Percentiles rank a stretch among this genome's conserved stretches.
Conservation (phyloP, 768 basidiomycete genomes). For the Mycena latifolia region DNA sequence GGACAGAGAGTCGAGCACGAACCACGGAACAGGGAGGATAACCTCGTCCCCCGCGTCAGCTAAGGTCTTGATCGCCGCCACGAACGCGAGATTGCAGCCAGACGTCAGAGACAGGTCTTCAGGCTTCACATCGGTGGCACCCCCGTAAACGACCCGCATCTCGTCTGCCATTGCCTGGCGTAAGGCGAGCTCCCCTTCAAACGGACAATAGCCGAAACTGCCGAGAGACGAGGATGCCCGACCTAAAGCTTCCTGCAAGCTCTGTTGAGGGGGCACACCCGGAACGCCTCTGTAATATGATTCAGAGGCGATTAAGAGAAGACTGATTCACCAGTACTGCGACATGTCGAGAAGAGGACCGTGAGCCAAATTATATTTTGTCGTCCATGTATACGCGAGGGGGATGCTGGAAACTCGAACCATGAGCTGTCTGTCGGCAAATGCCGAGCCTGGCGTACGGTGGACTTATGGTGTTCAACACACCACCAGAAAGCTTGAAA, state of each 20-base stretch:
- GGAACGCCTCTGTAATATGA: slow-evolving; percentile 77
- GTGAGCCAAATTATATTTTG: slow-evolving; percentile 54
- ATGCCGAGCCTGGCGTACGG: slow-evolving; percentile 63
- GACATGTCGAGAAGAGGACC: slow-evolving; percentile 76
- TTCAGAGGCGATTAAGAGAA: slow-evolving; percentile 36
- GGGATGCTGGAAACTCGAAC: no score
- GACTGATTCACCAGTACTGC: slow-evolving; percentile 51
- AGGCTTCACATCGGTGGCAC: slow-evolving; percentile 56
- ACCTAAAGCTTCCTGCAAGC: slow-evolving; percentile 63
- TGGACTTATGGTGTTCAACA: slow-evolving; percentile 58
- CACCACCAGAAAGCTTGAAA: slow-evolving; percentile 55
- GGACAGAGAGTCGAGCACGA: slow-evolving; percentile 22
- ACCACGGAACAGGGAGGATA: slow-evolving; percentile 82
- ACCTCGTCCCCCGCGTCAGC: slow-evolving; percentile 80
- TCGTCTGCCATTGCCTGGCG: slow-evolving; percentile 68
- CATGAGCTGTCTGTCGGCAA: slow-evolving; percentile 66
- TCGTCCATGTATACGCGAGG: slow-evolving; percentile 71
- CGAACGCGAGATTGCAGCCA: slow-evolving; percentile 82
- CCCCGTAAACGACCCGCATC: slow-evolving; percentile 71
- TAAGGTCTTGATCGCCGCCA: slow-evolving; percentile 69
- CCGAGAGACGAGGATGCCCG: slow-evolving; percentile 54
- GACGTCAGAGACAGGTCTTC: slow-evolving; percentile 78
- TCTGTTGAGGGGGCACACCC: slow-evolving; percentile 68
- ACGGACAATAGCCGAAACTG: slow-evolving; percentile 69
- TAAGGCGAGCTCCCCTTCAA: slow-evolving; percentile 67